Evolutionary conservation across 225 moss, liverwort and hornwort species (phyloP).

Genomic region (Straminergon stramineum): DNA sequence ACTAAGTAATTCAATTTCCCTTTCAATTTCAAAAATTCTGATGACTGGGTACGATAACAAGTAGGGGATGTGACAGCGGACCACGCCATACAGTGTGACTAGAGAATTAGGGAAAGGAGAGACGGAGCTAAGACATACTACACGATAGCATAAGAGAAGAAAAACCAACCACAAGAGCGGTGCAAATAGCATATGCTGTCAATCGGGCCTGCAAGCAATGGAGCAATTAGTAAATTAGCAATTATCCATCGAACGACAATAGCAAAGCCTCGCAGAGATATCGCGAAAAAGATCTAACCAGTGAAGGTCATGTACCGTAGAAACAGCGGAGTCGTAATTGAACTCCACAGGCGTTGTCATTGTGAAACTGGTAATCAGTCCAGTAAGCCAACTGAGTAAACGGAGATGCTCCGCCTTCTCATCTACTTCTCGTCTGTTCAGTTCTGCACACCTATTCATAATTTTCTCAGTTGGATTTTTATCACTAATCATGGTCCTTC

Average conservation of each 20-base stretch:
- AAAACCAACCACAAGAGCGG: conserved; percentile 38
- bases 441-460: conserved; percentile 42
- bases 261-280: background rate
- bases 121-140: background rate
- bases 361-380: conserved; percentile 51
- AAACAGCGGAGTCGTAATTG: conserved; percentile 11
- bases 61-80: background rate
- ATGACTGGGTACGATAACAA: background rate
- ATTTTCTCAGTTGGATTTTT: background rate
- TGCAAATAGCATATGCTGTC: conserved; percentile 43
- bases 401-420: conserved; percentile 62
- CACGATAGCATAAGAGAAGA: background rate
- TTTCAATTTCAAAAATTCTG: background rate
- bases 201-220: conserved; percentile 27
- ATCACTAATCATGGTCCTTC: background rate
- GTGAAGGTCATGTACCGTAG: conserved; percentile 9
- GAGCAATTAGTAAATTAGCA: background rate
- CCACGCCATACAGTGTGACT: background rate
- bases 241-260: background rate
- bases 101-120: background rate
- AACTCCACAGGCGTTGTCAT: conserved; percentile 55
- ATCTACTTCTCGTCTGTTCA: conserved; percentile 54
- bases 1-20: background rate
- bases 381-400: conserved; percentile 50
- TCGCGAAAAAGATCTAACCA: background rate